Percentiles rank a stretch among this genome's conserved stretches.
Evolutionary conservation across 345 rosid species (phyloP).

Genomic region (Aquilaria yunnanensis): DNA sequence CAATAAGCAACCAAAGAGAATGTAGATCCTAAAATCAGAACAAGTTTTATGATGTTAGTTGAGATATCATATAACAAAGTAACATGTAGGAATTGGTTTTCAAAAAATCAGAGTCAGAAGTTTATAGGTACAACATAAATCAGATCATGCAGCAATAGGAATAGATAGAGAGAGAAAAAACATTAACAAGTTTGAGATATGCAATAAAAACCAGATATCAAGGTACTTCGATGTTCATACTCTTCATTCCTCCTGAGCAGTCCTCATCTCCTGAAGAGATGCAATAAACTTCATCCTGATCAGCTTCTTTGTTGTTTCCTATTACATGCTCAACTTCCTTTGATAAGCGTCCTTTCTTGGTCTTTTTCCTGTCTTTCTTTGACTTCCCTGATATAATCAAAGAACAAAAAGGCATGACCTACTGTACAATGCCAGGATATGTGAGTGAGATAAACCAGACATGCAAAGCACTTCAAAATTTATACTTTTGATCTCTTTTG

Average conservation of each 20-base stretch:
- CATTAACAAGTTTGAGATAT: neutral
- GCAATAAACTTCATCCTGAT: constrained; percentile 38
- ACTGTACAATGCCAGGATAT: too few species aligned
- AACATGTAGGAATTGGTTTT: neutral
- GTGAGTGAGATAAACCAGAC: too few species aligned
- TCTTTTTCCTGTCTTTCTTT: constrained; percentile 22
- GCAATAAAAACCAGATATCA: neutral
- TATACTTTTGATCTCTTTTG: too few species aligned
- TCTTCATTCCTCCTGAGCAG: constrained; percentile 65
- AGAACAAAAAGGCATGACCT: neutral
- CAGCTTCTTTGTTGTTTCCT: constrained; percentile 20
- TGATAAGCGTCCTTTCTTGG: constrained; percentile 14
- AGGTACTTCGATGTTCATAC: constrained; percentile 27
- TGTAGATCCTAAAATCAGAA: neutral
- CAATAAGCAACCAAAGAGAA: constrained; percentile 12
- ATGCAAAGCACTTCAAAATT: too few species aligned
- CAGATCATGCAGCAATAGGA: neutral
- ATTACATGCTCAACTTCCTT: constrained; percentile 7
- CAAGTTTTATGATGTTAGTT: neutral
- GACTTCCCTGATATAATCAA: constrained; percentile 19
- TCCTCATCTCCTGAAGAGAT: constrained; percentile 78
- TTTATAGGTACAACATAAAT: neutral
- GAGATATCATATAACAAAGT: too few species aligned
- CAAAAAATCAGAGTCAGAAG: neutral
- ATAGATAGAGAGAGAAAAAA: neutral